Evolutionary conservation across 2,329 filamentous ascomycete genomes (phyloP).

Genomic region (Clarireedia monteithiana): DNA sequence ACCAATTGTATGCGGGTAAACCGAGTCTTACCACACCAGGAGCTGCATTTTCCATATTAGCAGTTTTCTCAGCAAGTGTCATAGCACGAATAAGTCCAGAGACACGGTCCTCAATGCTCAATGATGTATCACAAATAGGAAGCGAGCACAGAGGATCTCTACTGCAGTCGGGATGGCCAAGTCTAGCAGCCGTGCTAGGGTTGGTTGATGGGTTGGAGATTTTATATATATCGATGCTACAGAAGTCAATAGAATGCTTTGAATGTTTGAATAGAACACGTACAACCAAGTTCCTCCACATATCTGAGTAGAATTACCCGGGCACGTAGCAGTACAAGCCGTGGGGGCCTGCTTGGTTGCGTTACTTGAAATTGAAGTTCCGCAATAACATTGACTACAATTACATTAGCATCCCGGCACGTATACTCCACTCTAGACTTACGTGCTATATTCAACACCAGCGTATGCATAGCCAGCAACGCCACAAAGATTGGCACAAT

Average conservation of each 20-base stretch:
- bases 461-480: background rate
- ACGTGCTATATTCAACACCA: background rate
- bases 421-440: background rate
- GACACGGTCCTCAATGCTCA: background rate
- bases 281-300: background rate
- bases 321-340: background rate
- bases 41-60: background rate
- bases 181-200: too few species aligned
- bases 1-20: background rate
- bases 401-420: background rate
- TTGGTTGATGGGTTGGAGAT: background rate
- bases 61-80: background rate
- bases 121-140: background rate
- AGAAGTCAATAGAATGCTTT: background rate
- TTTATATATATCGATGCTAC: background rate
- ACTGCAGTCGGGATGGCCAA: background rate
- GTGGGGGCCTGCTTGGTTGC: background rate
- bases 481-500: background rate
- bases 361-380: background rate
- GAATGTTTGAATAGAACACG: background rate
- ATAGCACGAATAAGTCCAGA: background rate
- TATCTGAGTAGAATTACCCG: background rate
- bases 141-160: background rate
- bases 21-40: background rate
- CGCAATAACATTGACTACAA: background rate